Evolutionary conservation across 192 early-diverging fungal genomes (phyloP).

Genomic region (Allomyces javanicus): DNA sequence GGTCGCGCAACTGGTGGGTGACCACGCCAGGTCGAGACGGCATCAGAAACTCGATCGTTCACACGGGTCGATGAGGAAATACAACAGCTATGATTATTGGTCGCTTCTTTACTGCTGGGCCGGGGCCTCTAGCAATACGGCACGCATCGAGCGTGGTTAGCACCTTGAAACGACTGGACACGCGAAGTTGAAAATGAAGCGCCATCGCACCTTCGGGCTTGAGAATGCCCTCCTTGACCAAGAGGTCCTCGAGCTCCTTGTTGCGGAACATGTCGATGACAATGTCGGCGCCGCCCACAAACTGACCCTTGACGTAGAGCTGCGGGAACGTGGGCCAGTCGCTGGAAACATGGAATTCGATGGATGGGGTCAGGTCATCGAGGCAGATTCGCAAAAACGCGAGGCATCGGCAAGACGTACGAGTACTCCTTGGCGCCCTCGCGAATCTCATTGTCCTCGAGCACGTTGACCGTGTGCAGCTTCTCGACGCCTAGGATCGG

Average conservation of each 20-base stretch:
- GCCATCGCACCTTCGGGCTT: neutral
- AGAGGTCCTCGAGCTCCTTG: conserved; percentile 65
- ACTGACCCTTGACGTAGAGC: conserved; percentile 87
- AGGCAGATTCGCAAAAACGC: neutral
- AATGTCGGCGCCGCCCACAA: conserved; percentile 89
- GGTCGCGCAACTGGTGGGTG: too few species aligned
- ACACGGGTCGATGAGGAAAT: too few species aligned
- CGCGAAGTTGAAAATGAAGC: too few species aligned
- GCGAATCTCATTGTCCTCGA: conserved; percentile 78
- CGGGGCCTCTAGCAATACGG: too few species aligned
- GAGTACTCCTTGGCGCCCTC: conserved; percentile 85
- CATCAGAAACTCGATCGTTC: too few species aligned
- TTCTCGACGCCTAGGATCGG: conserved; percentile 43
- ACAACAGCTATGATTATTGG: too few species aligned
- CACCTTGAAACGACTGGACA: too few species aligned
- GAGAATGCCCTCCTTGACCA: conserved; percentile 55
- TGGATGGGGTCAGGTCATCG: neutral
- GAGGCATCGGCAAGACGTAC: conserved; percentile 14
- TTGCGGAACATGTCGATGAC: conserved; percentile 67
- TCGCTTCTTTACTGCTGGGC: too few species aligned
- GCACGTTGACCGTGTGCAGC: conserved; percentile 58
- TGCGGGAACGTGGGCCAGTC: conserved; percentile 95
- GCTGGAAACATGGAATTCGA: conserved; percentile 9
- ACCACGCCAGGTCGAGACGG: too few species aligned
- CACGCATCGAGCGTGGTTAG: too few species aligned